Conservation (phyloP, 2,329 filamentous ascomycete species). For the Penicillium decumbens region DNA sequence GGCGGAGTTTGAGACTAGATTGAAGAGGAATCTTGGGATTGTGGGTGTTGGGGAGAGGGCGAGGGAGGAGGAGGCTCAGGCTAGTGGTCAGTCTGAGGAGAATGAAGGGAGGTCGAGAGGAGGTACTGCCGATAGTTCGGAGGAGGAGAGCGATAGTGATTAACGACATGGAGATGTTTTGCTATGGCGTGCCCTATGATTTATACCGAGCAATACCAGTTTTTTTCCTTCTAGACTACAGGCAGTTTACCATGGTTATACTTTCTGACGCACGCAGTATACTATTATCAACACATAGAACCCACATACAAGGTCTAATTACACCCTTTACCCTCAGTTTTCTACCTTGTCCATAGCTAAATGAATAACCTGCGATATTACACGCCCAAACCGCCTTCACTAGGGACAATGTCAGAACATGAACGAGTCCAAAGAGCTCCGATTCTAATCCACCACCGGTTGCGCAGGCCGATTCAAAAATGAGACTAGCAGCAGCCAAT, state of each 20-base stretch:
- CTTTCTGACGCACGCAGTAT: no score
- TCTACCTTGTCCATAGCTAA: no score
- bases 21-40: conserved; percentile 60
- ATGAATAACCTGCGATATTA: no score
- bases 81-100: background rate
- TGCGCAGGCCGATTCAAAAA: no score
- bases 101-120: background rate
- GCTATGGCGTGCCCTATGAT: background rate
- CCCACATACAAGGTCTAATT: background rate
- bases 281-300: background rate
- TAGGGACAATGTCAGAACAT: no score
- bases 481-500: background rate
- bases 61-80: conserved; percentile 2
- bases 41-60: conserved; percentile 13
- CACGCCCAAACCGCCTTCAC: no score
- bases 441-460: no score
- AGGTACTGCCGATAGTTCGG: conserved; percentile 2
- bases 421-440: no score
- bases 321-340: no score
- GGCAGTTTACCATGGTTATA: no score
- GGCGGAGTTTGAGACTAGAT: conserved; percentile 55
- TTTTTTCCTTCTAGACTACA: background rate
- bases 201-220: conserved; percentile 6
- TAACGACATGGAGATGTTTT: background rate
- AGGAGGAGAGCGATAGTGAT: conserved; percentile 4